Conservation (phyloP, 257 asterid species). For the Solanum stenotomum region DNA sequence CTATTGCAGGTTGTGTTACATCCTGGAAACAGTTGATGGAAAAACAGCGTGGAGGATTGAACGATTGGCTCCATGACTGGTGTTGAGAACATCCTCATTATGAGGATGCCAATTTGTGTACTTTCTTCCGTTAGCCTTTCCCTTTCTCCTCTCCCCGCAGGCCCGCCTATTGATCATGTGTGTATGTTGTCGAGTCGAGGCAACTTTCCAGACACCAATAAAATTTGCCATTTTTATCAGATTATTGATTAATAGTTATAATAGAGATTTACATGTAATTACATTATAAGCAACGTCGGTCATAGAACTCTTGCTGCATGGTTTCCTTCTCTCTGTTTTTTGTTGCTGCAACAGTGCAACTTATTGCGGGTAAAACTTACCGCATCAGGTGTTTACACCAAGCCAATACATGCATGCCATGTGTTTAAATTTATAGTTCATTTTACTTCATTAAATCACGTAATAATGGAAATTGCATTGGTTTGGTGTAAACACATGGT, state of each 20-base stretch:
- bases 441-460: too few species aligned
- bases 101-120: neutral
- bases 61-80: slow-evolving; percentile 38
- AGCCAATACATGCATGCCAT: too few species aligned
- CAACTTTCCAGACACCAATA: neutral
- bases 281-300: neutral
- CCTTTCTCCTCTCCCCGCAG: neutral
- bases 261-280: neutral
- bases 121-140: neutral
- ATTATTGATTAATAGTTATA: neutral
- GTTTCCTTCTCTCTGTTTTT: neutral
- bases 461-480: too few species aligned
- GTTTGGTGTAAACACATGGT: too few species aligned
- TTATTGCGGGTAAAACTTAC: neutral
- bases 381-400: too few species aligned
- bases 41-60: slow-evolving; percentile 27
- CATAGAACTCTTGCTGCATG: neutral
- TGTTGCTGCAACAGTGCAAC: neutral
- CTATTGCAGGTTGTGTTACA: slow-evolving; percentile 22
- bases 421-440: too few species aligned
- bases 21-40: slow-evolving; percentile 13
- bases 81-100: slow-evolving; percentile 9
- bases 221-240: neutral
- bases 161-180: neutral
- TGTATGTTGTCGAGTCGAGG: neutral